Percentiles rank a stretch among this genome's conserved stretches.
These are phyloP conservation scores for Bretschneidera sinensis DNA, from an alignment of 345 rosid genomes.

Conservation along the genomic window DNA sequence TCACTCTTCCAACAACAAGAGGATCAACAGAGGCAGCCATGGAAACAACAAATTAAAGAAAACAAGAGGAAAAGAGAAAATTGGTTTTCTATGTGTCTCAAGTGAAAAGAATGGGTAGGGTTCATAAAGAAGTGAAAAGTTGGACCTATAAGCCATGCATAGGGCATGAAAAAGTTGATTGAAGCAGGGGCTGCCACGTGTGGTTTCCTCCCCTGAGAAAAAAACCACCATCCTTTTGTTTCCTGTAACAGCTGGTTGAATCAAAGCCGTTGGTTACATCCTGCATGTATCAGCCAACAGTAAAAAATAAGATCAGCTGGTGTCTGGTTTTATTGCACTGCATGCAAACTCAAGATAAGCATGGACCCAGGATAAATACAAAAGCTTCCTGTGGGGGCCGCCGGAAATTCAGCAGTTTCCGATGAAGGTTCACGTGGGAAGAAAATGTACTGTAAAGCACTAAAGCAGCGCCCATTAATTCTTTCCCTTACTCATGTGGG, in stretches of 20 bases:
- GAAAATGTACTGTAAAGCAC: not conserved
- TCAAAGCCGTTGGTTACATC: conserved; percentile 22
- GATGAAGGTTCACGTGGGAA: not conserved
- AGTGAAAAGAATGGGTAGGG: conserved; percentile 18
- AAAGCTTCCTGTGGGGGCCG: not conserved
- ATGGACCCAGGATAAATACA: not conserved
- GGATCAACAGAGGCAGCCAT: conserved; percentile 85
- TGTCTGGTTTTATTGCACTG: not conserved
- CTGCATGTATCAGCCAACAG: not conserved
- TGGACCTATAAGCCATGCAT: conserved; percentile 54
- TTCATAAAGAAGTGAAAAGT: conserved; percentile 19
- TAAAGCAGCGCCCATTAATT: too few species aligned
- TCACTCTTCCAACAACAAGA: conserved; percentile 74
- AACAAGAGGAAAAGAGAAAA: not conserved
- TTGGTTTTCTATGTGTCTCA: conserved; percentile 6
- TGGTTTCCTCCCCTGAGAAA: conserved; percentile 15
- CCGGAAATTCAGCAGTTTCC: not conserved
- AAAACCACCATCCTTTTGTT: conserved; percentile 26
- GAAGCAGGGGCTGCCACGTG: conserved; percentile 42
- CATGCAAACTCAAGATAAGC: too few species aligned
- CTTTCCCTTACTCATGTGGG: too few species aligned
- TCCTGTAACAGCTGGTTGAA: conserved; percentile 15
- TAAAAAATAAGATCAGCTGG: too few species aligned
- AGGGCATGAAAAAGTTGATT: conserved; percentile 42
- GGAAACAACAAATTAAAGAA: not conserved